Percentiles rank a stretch among this genome's conserved stretches.
Evolutionary conservation across 192 early-diverging fungal genomes (phyloP).

Genomic region (Coemansia sp.): DNA sequence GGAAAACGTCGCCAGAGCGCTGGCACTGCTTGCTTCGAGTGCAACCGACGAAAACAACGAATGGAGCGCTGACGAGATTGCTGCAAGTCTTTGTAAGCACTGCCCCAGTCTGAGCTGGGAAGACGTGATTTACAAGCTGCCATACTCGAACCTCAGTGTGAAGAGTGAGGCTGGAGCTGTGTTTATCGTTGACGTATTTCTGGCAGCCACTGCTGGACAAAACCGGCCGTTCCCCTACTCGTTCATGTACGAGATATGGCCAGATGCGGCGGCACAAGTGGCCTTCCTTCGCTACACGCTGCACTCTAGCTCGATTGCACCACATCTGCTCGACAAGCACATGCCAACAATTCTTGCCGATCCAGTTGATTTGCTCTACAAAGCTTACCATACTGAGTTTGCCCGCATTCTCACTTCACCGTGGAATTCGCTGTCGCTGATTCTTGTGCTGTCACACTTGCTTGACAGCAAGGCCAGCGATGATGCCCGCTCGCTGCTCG

Average conservation of each 20-base stretch:
- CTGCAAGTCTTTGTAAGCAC: slow-evolving; percentile 25
- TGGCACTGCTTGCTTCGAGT: slow-evolving; percentile 43
- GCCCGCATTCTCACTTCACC: slow-evolving; percentile 46
- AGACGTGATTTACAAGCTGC: slow-evolving; percentile 49
- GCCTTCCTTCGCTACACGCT: slow-evolving; percentile 42
- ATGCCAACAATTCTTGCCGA: slow-evolving; percentile 43
- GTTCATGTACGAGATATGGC: slow-evolving; percentile 55
- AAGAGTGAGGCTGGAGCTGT: slow-evolving; percentile 38
- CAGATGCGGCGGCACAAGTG: slow-evolving; percentile 43
- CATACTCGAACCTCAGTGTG: slow-evolving; percentile 29
- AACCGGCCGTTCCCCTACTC: slow-evolving; percentile 50
- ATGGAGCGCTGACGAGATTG: slow-evolving; percentile 38
- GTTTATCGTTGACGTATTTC: slow-evolving; percentile 38
- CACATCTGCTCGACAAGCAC: slow-evolving; percentile 44
- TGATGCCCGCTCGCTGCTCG: slow-evolving; percentile 42
- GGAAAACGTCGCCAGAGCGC: slow-evolving; percentile 41
- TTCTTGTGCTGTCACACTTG: slow-evolving; percentile 47
- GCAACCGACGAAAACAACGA: slow-evolving; percentile 10
- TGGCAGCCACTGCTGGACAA: slow-evolving; percentile 38
- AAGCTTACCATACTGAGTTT: slow-evolving; percentile 44
- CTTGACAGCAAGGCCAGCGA: slow-evolving; percentile 50
- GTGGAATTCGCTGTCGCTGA: slow-evolving; percentile 56
- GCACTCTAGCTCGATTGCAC: slow-evolving; percentile 20
- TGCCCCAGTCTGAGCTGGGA: slow-evolving; percentile 46
- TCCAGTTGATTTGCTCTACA: slow-evolving; percentile 50